phyloP scores from a whole-genome alignment of 176 grass and related monocot species.

The Zoysia pacifica region DNA sequence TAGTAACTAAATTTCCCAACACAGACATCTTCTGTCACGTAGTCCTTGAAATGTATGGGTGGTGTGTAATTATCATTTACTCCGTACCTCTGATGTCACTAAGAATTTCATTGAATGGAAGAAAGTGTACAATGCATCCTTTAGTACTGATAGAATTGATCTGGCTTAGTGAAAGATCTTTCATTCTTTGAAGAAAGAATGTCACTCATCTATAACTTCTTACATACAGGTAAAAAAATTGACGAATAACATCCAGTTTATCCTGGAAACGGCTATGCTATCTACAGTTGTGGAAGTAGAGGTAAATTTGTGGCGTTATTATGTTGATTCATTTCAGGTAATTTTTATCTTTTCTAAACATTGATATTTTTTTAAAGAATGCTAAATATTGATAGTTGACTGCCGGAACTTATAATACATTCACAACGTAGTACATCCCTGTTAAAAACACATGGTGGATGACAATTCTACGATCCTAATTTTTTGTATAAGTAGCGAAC shows the following conservation, averaged over 20 bases:
- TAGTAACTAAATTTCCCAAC: neutral
- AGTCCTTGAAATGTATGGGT: neutral
- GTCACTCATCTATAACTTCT: conserved; percentile 34
- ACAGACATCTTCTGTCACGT: neutral
- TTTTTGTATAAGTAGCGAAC: neutral
- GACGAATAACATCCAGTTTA: conserved; percentile 65
- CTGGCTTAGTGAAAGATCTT: neutral
- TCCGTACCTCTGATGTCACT: neutral
- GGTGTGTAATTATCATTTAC: neutral
- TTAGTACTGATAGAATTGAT: neutral
- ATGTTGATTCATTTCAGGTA: neutral
- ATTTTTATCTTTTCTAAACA: too few species aligned
- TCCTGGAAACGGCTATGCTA: conserved; percentile 64
- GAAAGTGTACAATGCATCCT: neutral
- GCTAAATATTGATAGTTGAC: conserved; percentile 10
- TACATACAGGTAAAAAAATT: conserved; percentile 61
- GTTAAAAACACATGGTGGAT: neutral
- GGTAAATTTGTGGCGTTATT: conserved; percentile 48
- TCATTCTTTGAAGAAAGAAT: conserved; percentile 11
- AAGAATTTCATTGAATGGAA: neutral
- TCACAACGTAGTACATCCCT: neutral
- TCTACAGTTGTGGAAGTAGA: conserved; percentile 78
- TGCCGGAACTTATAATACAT: neutral
- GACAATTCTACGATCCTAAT: neutral
- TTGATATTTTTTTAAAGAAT: neutral